Conservation (phyloP, 2,329 filamentous ascomycete species). For the Pseudogymnoascus sp. region DNA sequence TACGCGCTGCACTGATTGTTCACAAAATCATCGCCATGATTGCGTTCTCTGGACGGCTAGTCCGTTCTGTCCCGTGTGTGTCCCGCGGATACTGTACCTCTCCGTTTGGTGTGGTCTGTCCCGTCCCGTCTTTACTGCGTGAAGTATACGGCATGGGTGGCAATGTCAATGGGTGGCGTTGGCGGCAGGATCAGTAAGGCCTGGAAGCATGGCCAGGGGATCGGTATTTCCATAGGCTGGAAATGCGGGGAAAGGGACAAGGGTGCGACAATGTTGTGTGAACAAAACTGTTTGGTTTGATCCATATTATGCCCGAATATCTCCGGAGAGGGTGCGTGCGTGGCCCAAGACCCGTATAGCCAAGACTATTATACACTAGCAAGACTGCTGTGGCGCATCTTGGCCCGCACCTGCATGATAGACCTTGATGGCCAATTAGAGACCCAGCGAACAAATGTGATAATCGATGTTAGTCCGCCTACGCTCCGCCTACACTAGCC, state of each 20-base stretch:
- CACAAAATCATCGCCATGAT: background rate
- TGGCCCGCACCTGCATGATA: background rate
- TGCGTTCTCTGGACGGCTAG: background rate
- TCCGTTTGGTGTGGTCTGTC: background rate
- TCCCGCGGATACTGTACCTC: background rate
- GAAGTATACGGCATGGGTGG: background rate
- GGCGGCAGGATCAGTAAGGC: background rate
- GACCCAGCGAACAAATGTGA: background rate
- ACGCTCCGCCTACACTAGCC: background rate
- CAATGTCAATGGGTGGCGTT: background rate
- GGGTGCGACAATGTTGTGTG: background rate
- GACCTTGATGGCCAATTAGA: background rate
- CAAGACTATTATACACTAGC: background rate
- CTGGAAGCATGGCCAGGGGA: background rate
- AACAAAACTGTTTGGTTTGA: background rate
- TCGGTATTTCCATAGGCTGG: background rate
- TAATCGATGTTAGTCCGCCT: background rate
- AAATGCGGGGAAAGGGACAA: constrained; percentile 4
- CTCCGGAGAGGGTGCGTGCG: background rate
- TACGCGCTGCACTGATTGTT: background rate
- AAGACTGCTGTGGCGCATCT: background rate
- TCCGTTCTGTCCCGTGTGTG: background rate
- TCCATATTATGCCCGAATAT: background rate
- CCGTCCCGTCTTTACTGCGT: background rate
- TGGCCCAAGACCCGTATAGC: background rate